These are phyloP conservation scores for Chlamydomonas sp. DNA, from an alignment of 139 green algal genomes.

Conservation along the genomic window DNA sequence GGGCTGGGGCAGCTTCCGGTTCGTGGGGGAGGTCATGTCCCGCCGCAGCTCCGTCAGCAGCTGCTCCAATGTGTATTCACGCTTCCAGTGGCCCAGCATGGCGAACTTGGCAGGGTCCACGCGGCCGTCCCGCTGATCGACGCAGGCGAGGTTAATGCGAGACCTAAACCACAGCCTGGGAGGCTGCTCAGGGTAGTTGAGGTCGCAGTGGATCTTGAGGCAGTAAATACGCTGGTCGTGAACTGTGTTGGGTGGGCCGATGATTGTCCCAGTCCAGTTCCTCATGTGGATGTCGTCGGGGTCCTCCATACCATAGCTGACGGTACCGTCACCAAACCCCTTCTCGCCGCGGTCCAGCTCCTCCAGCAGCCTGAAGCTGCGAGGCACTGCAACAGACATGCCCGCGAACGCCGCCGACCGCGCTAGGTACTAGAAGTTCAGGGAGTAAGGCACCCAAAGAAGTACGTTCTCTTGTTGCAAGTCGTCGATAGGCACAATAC, in stretches of 20 bases:
- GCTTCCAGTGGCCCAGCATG: constrained; percentile 84
- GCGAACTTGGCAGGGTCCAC: constrained; percentile 82
- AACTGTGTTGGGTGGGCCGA: constrained; percentile 88
- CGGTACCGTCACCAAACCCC: constrained; percentile 95
- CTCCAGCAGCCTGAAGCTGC: constrained; percentile 97
- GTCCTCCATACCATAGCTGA: constrained; percentile 97
- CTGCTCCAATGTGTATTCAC: constrained; percentile 89
- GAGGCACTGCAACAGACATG: constrained; percentile 77
- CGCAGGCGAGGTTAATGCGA: constrained; percentile 80
- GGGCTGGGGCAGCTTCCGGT: constrained; percentile 92
- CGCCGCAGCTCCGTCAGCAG: constrained; percentile 89
- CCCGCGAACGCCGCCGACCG: neutral
- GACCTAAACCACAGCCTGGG: constrained; percentile 74
- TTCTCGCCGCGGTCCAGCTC: constrained; percentile 96
- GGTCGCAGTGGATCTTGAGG: constrained; percentile 80
- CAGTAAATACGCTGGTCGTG: constrained; percentile 96
- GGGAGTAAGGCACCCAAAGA: neutral
- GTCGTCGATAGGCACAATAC: neutral
- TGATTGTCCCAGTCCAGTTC: constrained; percentile 97
- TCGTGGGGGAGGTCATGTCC: constrained; percentile 87
- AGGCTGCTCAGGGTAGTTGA: constrained; percentile 85
- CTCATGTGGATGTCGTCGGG: constrained; percentile 88
- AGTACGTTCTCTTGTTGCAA: neutral
- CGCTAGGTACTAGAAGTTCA: too few relatives aligned
- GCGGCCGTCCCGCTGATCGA: constrained; percentile 65